Evolutionary conservation across 2,329 filamentous ascomycete species (phyloP), one percentile per base, ranked within the genome.

Genomic region (Aureobasidium sp.): DNA sequence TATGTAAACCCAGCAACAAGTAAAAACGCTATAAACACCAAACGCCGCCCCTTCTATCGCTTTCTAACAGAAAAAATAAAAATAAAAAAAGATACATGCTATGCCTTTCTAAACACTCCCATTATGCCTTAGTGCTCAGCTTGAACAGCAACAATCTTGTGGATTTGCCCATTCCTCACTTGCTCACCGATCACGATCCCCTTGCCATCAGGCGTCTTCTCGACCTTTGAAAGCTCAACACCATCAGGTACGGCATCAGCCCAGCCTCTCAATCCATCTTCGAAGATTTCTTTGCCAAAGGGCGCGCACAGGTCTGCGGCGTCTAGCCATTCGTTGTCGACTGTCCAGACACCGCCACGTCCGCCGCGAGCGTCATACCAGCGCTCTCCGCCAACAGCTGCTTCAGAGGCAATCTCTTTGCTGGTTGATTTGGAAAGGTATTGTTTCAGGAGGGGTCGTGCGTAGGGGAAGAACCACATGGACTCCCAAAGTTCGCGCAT

Each of bases 111-210:
- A 42, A 25, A 12, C 9, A 4, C 29, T 2, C 14, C 39, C 9
- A 11, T 66, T 65, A 27, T 64, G n/a, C 41, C 65, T 66, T 69
- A 61, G 25, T 66, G n/a, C 34, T 22, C 45, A 37, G 45, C 8
- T 27, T 27, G n/a, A 15, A 51, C 45, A 34, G 39, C 45, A 17
- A 53, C 47, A 27, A 61, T 47, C 37, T 51, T 53, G 11, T 41
- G 42, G 17, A 61, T 47, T 31, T 53, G 29, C 5, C 58, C 58
- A 34, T 61, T 37, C 20, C 34, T 51, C 29, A 53, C 47, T 34
- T 42, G 20, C 15, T 61, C 45, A 5, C 45, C 47, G n/a, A 61
- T 36, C 5, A 42, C 36, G 8, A 47, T 45, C 2, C 45, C 58
- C 44, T 61, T 53, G 6, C 58, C 58, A 61, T 53, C 58, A 15